Base-by-base conservation (phyloP, 805 yeast genomes). In the Candida silvatica region DNA sequence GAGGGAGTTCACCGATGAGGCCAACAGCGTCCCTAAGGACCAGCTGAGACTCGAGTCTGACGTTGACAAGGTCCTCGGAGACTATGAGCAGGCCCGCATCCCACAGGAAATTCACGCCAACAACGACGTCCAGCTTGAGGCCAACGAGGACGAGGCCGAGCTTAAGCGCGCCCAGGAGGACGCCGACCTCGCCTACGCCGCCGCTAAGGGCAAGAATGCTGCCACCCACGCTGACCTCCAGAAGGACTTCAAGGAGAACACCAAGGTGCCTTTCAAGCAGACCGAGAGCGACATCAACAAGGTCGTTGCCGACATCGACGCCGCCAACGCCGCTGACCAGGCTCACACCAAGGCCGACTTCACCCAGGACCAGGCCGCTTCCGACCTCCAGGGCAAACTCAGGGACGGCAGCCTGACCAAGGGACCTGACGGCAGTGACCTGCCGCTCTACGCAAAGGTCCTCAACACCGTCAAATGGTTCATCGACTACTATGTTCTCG, bases 381-480 rank as follows among this genome's bases (percentile, higher is more conserved):
- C 15, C 15, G 14, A n/a, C 23, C 11, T 6, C 7, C 11, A 15
- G 14, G 26, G 17, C 15, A 31, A 20, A 31, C 20, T 15, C 20
- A 25, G 25, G 8, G 17, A 26, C 12, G 23, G 17, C 5, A 4
- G 17, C 3, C 18, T 15, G 22, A 34, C 19, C n/a, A 20, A 6
- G 24, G 17, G 14, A 2, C 6, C 5, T 12, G 32, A 16, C 17
- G 26, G n/a, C 2, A n/a, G 17, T 16, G 6, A 18, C 25, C n/a
- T n/a, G 12, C 35, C n/a, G 14, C 25, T 16, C 31, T 33, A 19
- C 20, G 16, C 39, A 7, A 23, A 17, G 25, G 34, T 18, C 7
- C 35, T 22, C 37, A 45, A 41, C 14, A 39, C 43, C 1, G 20
- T 45, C 14, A 38, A 30, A 25, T 45, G 47, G 49, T 39, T 45